These are phyloP conservation scores for Auxenochlorella protothecoides DNA, from an alignment of 139 green algal genomes.

Conservation along the genomic window DNA sequence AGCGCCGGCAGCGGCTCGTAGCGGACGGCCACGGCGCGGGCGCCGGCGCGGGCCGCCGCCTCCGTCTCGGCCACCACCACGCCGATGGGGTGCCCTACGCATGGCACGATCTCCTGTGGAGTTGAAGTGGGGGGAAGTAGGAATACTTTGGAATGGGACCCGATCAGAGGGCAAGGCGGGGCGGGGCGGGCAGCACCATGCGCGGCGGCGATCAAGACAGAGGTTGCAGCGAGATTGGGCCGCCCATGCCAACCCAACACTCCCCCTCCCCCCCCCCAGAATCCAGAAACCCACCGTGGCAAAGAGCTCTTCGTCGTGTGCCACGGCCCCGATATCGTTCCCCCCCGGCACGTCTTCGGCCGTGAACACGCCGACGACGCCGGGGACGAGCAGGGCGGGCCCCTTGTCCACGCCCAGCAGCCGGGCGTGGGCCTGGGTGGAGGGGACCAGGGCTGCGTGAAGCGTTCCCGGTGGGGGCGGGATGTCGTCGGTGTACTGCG, in stretches of 20 bases:
- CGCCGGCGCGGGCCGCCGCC: slow-evolving; percentile 50
- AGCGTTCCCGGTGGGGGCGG: slow-evolving; percentile 48
- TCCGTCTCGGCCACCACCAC: slow-evolving; percentile 78
- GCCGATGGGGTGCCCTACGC: slow-evolving; percentile 73
- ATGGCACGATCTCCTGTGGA: slow-evolving; percentile 54
- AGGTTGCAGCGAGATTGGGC: too few species aligned
- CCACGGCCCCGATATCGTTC: slow-evolving; percentile 78
- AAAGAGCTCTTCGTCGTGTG: slow-evolving; percentile 87
- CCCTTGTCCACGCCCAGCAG: slow-evolving; percentile 61
- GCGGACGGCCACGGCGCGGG: slow-evolving; percentile 57
- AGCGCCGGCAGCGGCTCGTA: slow-evolving; percentile 84
- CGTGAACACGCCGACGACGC: slow-evolving; percentile 12
- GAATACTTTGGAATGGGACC: background rate
- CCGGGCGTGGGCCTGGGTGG: slow-evolving; percentile 63
- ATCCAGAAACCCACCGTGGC: slow-evolving; percentile 27
- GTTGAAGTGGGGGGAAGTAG: background rate
- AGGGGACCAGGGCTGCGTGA: slow-evolving; percentile 70
- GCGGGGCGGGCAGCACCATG: too few species aligned
- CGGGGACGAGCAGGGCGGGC: slow-evolving; percentile 36
- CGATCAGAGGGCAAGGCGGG: too few species aligned
- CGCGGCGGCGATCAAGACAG: too few species aligned
- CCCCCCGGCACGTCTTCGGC: slow-evolving; percentile 51
- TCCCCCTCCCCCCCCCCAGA: too few species aligned
- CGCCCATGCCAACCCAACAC: too few species aligned
- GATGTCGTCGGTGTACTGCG: slow-evolving; percentile 86